Evolutionary conservation across 176 grass and related monocot species (phyloP).

Genomic region (Aegilops tauschii): DNA sequence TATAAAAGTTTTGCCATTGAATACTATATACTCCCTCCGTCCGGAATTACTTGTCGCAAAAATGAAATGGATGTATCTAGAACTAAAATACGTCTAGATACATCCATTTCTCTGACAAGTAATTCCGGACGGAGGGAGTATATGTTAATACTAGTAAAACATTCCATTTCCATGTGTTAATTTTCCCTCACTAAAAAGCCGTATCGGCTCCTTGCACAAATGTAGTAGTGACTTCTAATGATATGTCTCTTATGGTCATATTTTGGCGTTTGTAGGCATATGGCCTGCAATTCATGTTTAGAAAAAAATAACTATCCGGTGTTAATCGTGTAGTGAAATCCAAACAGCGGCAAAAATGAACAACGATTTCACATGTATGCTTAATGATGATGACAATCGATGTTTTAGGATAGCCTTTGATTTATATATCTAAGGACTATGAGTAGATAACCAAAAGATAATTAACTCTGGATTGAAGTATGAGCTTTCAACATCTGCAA

Average conservation of each 20-base stretch:
- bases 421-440: neutral
- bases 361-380: neutral
- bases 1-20: slow-evolving; percentile 4
- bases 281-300: neutral
- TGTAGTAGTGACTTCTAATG: neutral
- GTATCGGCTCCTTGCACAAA: slow-evolving; percentile 6
- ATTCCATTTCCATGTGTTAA: neutral
- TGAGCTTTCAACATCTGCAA: slow-evolving; percentile 22
- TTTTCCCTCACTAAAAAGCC: slow-evolving; percentile 2
- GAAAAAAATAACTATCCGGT: neutral
- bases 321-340: neutral
- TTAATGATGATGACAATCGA: neutral
- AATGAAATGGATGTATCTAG: no score
- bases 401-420: neutral
- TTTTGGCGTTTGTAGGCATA: neutral
- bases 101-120: no score
- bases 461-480: neutral
- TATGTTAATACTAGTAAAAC: neutral
- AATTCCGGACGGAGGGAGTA: no score
- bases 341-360: neutral
- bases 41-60: no score
- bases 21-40: neutral
- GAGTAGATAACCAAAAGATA: neutral
- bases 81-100: no score
- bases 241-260: neutral